A percentile compares a stretch with the other conserved stretches of the same genome.
phyloP scores from a whole-genome alignment of 2,329 filamentous ascomycete genomes.

The Macrophomina pseudophaseolina region DNA sequence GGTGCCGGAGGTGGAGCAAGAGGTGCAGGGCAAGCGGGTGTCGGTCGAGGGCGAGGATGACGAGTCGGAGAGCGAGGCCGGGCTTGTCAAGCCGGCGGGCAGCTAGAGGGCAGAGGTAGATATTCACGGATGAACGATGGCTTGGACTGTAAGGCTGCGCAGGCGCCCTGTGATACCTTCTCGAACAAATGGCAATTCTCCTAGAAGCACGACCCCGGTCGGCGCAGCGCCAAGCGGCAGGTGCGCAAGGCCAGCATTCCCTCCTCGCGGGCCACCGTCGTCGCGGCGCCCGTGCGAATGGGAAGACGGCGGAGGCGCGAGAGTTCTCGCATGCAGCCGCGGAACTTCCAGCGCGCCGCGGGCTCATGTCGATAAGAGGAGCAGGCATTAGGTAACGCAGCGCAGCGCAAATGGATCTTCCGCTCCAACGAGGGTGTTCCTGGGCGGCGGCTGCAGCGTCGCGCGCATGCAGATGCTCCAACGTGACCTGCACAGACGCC shows the following conservation, averaged over 20 bases:
- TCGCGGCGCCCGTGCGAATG: constrained; percentile 13
- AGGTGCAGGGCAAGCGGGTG: constrained; percentile 75
- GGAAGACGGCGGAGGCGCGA: constrained; percentile 16
- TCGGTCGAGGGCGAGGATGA: constrained; percentile 68
- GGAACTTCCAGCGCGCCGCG: not conserved
- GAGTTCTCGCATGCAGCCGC: constrained; percentile 7
- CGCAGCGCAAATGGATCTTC: constrained; percentile 3
- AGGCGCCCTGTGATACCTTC: constrained; percentile 22
- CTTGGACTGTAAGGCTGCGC: constrained; percentile 27
- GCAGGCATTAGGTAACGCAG: constrained; percentile 24
- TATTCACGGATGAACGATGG: constrained; percentile 28
- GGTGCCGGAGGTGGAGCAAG: constrained; percentile 75
- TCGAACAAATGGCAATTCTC: constrained; percentile 20
- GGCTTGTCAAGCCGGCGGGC: constrained; percentile 34
- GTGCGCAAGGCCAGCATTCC: constrained; percentile 8
- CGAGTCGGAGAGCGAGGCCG: constrained; percentile 44
- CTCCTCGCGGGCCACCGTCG: not conserved
- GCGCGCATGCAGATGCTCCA: constrained; percentile 20
- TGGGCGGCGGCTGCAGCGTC: constrained; percentile 18
- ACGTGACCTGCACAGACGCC: constrained; percentile 21
- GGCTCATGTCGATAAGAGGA: constrained; percentile 6
- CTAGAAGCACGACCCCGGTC: constrained; percentile 18
- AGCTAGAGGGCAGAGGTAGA: constrained; percentile 27
- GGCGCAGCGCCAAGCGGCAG: constrained; percentile 17
- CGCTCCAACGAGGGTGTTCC: constrained; percentile 11